Conservation (phyloP, 768 basidiomycete species). For the Leucocoprinus sp. region DNA sequence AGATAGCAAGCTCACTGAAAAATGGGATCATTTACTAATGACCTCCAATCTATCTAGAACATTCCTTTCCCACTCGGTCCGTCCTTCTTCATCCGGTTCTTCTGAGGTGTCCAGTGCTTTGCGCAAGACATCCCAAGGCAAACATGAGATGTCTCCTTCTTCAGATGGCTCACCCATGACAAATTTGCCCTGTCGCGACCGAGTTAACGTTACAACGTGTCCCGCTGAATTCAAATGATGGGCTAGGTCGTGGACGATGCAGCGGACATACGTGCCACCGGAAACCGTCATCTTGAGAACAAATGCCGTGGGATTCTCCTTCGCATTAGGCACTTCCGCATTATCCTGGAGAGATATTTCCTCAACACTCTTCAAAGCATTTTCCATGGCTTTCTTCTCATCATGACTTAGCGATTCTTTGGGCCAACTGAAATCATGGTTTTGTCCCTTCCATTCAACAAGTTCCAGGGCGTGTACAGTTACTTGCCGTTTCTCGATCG, state of each 20-base stretch:
- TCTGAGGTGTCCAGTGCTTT: slow-evolving; percentile 45
- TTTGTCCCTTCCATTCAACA: slow-evolving; percentile 64
- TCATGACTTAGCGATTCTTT: slow-evolving; percentile 56
- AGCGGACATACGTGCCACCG: slow-evolving; percentile 94
- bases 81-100: slow-evolving; percentile 58
- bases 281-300: slow-evolving; percentile 89
- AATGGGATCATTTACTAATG: slow-evolving; percentile 26
- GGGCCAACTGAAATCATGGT: slow-evolving; percentile 78
- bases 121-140: slow-evolving; percentile 70
- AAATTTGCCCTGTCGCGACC: slow-evolving; percentile 86
- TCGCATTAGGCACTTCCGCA: slow-evolving; percentile 21
- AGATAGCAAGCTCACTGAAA: background rate
- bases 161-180: slow-evolving; percentile 34
- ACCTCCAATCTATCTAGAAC: slow-evolving; percentile 62
- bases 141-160: slow-evolving; percentile 50
- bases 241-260: slow-evolving; percentile 89
- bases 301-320: slow-evolving; percentile 63
- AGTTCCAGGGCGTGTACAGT: slow-evolving; percentile 78
- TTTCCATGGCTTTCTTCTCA: slow-evolving; percentile 63
- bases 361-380: slow-evolving; percentile 47
- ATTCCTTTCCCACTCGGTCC: slow-evolving; percentile 75
- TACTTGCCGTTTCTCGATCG: slow-evolving; percentile 82
- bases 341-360: slow-evolving; percentile 32
- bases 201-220: slow-evolving; percentile 85
- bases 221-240: slow-evolving; percentile 79